Conservation (phyloP, 371 early-diverging fungal species). For the Mucor irregularis region DNA sequence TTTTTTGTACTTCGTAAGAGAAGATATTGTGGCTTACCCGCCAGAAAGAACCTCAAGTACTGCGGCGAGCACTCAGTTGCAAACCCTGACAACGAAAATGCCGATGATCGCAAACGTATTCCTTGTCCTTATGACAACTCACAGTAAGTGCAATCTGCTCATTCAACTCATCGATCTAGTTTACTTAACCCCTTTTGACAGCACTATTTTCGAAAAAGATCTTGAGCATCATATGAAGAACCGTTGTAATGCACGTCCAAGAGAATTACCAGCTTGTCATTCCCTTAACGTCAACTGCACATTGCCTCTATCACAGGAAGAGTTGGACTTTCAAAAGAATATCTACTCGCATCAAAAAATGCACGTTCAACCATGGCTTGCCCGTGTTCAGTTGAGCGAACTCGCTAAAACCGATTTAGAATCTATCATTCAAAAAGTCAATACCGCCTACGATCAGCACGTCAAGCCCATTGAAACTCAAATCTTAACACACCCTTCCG, state of each 20-base stretch:
- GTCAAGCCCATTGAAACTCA: conserved; percentile 46
- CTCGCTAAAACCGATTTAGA: conserved; percentile 43
- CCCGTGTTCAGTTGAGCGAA: conserved; percentile 45
- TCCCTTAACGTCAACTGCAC: conserved; percentile 61
- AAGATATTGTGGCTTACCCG: conserved; percentile 68
- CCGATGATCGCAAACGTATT: conserved; percentile 44
- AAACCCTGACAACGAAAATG: conserved; percentile 26
- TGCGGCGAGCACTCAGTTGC: conserved; percentile 76
- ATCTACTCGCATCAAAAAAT: conserved; percentile 45
- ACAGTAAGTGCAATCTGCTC: conserved; percentile 56
- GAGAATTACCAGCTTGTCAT: conserved; percentile 45
- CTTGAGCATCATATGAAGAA: conserved; percentile 65
- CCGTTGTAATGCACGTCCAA: conserved; percentile 73
- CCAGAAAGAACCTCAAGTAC: conserved; percentile 58
- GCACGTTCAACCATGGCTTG: conserved; percentile 49
- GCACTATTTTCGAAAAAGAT: conserved; percentile 66
- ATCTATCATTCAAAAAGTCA: conserved; percentile 51
- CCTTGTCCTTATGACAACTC: conserved; percentile 83
- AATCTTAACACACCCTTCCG: conserved; percentile 49
- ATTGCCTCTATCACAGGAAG: conserved; percentile 44
- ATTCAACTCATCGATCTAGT: no score
- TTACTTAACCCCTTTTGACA: conserved; percentile 10
- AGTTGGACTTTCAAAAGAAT: conserved; percentile 47
- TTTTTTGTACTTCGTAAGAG: conserved; percentile 46
- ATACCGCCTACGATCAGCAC: conserved; percentile 31